Conservation (phyloP, 352 stramenopile genomes). For the Phytophthora pluvialis region DNA sequence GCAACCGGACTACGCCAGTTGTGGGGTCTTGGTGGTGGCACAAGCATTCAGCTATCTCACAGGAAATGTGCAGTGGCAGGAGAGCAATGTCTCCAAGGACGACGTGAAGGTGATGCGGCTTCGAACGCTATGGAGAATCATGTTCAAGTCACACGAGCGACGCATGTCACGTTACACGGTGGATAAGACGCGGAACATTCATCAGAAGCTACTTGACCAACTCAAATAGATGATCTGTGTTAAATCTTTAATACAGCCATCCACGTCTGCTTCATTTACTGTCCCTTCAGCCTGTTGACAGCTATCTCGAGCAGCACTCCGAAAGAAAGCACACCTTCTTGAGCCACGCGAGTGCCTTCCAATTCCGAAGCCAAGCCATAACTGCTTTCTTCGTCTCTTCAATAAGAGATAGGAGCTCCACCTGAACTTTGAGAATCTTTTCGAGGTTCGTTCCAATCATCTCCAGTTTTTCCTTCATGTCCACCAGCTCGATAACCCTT, state of each 20-base stretch:
- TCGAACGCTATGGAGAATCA: constrained; percentile 5
- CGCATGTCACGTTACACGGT: not conserved
- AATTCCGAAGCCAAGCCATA: not conserved
- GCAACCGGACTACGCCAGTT: not conserved
- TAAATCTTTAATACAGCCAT: not conserved
- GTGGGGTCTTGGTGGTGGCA: constrained; percentile 9
- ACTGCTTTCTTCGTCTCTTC: not conserved
- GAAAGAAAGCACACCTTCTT: not conserved
- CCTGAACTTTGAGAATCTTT: no score
- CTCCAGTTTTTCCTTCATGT: no score
- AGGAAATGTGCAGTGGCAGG: not conserved
- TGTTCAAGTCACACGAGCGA: not conserved
- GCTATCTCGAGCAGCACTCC: not conserved
- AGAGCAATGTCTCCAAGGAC: not conserved
- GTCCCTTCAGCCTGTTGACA: not conserved
- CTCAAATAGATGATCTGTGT: not conserved
- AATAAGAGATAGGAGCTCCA: not conserved
- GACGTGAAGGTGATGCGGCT: constrained; percentile 6
- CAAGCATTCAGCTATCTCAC: constrained; percentile 6
- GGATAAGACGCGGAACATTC: not conserved
- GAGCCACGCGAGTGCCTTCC: not conserved
- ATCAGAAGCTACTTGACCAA: not conserved
- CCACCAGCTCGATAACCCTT: no score
- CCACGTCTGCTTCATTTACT: not conserved
- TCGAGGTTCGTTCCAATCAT: no score